A percentile compares a stretch with the other conserved stretches of the same genome.
phyloP scores from a whole-genome alignment of 2,329 filamentous ascomycete genomes.

The Talaromyces sp. region DNA sequence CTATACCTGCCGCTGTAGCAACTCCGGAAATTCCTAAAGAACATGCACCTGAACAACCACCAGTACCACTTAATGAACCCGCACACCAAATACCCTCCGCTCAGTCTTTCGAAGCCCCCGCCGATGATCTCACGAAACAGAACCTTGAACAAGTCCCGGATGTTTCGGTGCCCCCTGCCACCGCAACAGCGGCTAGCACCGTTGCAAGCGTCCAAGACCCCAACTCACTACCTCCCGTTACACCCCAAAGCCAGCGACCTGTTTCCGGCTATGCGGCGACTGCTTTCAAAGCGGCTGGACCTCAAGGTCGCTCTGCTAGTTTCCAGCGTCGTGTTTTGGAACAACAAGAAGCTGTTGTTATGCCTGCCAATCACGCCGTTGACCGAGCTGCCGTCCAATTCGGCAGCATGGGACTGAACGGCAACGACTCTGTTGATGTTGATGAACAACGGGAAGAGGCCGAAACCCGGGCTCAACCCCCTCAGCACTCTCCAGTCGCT shows the following conservation, averaged over 20 bases:
- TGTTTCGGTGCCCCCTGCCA: conserved; percentile 68
- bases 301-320: conserved; percentile 63
- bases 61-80: conserved; percentile 31
- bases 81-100: conserved; percentile 29
- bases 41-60: conserved; percentile 28
- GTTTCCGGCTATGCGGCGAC: conserved; percentile 71
- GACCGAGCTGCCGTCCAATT: conserved; percentile 93
- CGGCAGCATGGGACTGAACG: conserved; percentile 87
- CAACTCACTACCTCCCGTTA: conserved; percentile 51
- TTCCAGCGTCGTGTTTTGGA: conserved; percentile 84
- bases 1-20: conserved; percentile 38
- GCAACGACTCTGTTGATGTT: conserved; percentile 60
- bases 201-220: conserved; percentile 80
- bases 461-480: conserved; percentile 88
- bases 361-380: conserved; percentile 94
- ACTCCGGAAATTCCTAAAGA: conserved; percentile 40
- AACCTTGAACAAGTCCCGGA: conserved; percentile 91
- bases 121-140: conserved; percentile 79
- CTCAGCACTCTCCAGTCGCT: conserved; percentile 83
- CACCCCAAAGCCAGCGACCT: conserved; percentile 48
- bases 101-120: conserved; percentile 58
- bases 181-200: conserved; percentile 82
- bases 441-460: conserved; percentile 93
- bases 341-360: conserved; percentile 95
- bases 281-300: conserved; percentile 69